phyloP scores from a whole-genome alignment of 768 basidiomycete genomes.

The Basidioascus undulatus region DNA sequence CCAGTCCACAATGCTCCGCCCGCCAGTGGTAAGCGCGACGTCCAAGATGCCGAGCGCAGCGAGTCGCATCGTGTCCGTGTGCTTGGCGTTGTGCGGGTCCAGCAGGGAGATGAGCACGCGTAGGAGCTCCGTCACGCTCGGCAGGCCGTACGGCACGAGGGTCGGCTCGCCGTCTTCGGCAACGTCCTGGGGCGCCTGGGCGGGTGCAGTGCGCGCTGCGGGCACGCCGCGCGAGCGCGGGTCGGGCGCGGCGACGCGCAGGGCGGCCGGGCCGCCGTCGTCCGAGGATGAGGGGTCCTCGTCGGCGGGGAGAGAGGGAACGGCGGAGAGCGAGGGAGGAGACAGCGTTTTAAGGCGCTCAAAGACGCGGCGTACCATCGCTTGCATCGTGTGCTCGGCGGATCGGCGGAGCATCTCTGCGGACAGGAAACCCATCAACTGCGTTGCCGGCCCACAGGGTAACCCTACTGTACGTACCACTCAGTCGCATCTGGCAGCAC shows the following conservation, averaged over 20 bases:
- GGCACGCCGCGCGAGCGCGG: slow-evolving; percentile 11
- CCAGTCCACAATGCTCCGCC: slow-evolving; percentile 46
- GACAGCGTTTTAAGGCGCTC: too few species aligned
- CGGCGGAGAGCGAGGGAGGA: too few species aligned
- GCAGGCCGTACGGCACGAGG: slow-evolving; percentile 46
- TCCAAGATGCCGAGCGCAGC: slow-evolving; percentile 72
- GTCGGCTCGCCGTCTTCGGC: slow-evolving; percentile 1
- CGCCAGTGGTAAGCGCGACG: slow-evolving; percentile 63
- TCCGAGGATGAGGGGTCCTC: too few species aligned
- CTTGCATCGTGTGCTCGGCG: slow-evolving; percentile 72
- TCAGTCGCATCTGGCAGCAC: slow-evolving; percentile 88
- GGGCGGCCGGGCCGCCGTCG: too few species aligned
- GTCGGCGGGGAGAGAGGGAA: too few species aligned
- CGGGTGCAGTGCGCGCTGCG: neutral
- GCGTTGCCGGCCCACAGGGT: neutral
- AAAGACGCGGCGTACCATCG: slow-evolving; percentile 62
- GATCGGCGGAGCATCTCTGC: slow-evolving; percentile 65
- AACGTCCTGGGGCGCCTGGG: neutral
- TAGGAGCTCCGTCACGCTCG: slow-evolving; percentile 73
- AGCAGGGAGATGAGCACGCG: slow-evolving; percentile 86
- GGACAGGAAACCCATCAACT: neutral
- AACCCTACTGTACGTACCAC: slow-evolving; percentile 33
- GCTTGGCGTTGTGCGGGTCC: slow-evolving; percentile 79
- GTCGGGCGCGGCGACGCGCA: too few species aligned
- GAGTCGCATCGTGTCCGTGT: slow-evolving; percentile 84